Conservation (phyloP, 139 green algal genomes). For the Closterium sp. region DNA sequence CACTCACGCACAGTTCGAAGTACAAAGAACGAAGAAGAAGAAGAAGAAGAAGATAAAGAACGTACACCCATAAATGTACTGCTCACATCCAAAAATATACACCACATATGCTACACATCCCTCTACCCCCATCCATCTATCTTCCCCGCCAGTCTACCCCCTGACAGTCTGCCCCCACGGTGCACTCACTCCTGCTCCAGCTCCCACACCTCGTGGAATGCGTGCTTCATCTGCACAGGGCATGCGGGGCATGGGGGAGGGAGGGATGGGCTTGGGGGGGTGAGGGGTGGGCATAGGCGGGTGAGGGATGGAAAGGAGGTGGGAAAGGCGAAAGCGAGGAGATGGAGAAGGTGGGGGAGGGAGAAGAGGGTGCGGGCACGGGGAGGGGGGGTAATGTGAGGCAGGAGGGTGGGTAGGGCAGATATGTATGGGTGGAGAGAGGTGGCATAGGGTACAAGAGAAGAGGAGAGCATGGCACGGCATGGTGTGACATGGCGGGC, state of each 20-base stretch:
- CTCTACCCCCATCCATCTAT: too few species aligned
- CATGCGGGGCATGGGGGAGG: not conserved
- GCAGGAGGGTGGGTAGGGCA: conserved; percentile 1
- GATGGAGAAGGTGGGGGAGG: not conserved
- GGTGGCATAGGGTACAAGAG: too few species aligned
- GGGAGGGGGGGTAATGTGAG: too few species aligned
- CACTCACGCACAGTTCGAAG: not conserved
- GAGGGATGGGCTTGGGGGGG: not conserved
- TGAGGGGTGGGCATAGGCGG: not conserved
- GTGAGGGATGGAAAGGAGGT: not conserved
- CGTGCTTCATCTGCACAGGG: conserved; percentile 33
- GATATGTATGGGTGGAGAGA: not conserved
- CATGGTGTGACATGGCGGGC: not conserved
- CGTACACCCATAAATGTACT: too few species aligned
- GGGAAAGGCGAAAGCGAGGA: not conserved
- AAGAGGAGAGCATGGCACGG: not conserved
- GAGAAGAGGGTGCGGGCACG: too few species aligned
- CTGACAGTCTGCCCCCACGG: not conserved
- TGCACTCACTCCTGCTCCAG: conserved; percentile 32
- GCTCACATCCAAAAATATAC: too few species aligned
- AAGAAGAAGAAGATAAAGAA: too few species aligned
- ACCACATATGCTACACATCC: too few species aligned
- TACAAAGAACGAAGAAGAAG: too few species aligned
- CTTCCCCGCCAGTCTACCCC: too few species aligned
- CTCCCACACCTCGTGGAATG: conserved; percentile 34